Percentiles rank a stretch among this genome's conserved stretches.
These are phyloP conservation scores for Dillenia suffruticosa DNA, from an alignment of 164 flowering plant species.

Conservation along the genomic window DNA sequence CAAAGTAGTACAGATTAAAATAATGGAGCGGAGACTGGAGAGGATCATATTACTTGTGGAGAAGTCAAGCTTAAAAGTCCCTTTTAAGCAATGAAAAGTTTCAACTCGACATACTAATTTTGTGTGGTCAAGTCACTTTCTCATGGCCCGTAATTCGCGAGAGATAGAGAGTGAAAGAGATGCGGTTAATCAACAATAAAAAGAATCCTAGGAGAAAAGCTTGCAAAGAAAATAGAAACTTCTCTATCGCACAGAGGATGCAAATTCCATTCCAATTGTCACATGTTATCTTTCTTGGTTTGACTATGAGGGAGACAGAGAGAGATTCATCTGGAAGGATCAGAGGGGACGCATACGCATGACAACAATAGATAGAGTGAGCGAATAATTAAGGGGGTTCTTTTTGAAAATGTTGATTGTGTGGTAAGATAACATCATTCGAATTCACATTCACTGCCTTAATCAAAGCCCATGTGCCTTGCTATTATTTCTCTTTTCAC, in stretches of 20 bases:
- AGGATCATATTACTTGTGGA: no score
- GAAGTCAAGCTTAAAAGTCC: no score
- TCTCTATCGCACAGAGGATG: slow-evolving; percentile 4
- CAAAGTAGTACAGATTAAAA: no score
- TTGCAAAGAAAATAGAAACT: background rate
- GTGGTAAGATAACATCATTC: slow-evolving; percentile 39
- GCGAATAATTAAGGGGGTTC: slow-evolving; percentile 27
- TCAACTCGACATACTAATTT: slow-evolving; percentile 25
- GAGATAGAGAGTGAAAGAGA: slow-evolving; percentile 14
- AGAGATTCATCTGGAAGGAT: slow-evolving; percentile 20
- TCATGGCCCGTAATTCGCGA: slow-evolving; percentile 1
- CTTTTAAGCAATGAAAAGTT: slow-evolving; percentile 14
- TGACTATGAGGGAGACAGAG: slow-evolving; percentile 4
- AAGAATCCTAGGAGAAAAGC: slow-evolving; percentile 18
- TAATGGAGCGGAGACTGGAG: no score
- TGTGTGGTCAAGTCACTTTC: slow-evolving; percentile 15
- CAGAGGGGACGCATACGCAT: slow-evolving; percentile 15
- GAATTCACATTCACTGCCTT: background rate
- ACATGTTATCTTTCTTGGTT: background rate
- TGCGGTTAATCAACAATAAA: background rate
- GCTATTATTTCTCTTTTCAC: slow-evolving; percentile 18
- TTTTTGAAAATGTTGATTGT: slow-evolving; percentile 32
- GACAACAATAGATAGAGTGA: slow-evolving; percentile 2
- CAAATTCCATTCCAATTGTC: slow-evolving; percentile 1
- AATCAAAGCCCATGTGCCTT: slow-evolving; percentile 31